phyloP scores from a whole-genome alignment of 179 eudicot genomes.

The Spinacia oleracea region DNA sequence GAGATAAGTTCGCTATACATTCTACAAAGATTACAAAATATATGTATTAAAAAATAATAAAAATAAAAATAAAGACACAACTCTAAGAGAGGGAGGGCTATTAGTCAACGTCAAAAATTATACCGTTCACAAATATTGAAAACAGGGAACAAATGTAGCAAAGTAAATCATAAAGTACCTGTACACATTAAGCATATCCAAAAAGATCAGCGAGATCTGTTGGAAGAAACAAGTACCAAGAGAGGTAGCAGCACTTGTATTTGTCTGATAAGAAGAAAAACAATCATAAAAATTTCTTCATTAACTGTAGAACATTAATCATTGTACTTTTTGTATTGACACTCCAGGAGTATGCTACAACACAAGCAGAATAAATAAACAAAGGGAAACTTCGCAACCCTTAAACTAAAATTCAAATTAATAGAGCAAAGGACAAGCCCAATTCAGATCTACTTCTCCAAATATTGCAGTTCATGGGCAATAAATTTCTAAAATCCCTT shows the following conservation, averaged over 20 bases:
- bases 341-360: neutral
- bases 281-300: neutral
- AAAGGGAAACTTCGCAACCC: neutral
- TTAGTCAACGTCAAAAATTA: neutral
- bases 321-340: neutral
- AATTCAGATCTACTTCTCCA: neutral
- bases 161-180: slow-evolving; percentile 47
- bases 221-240: slow-evolving; percentile 87
- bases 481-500: neutral
- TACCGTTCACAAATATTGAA: neutral
- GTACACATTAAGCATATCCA: slow-evolving; percentile 99
- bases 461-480: neutral
- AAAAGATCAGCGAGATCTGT: slow-evolving; percentile 81
- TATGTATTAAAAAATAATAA: too few relatives aligned
- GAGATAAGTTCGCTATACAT: slow-evolving; percentile 99
- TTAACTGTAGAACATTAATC: slow-evolving; percentile 2
- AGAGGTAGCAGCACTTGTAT: slow-evolving; percentile 87
- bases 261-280: slow-evolving; percentile 60
- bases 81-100: neutral
- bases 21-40: slow-evolving; percentile 58
- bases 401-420: too few relatives aligned
- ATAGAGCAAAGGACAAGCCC: neutral
- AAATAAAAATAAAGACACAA: neutral
- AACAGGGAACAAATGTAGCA: neutral
- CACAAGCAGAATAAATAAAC: neutral